phyloP scores from a whole-genome alignment of 768 basidiomycete species.

The Chalciporus chontae region DNA sequence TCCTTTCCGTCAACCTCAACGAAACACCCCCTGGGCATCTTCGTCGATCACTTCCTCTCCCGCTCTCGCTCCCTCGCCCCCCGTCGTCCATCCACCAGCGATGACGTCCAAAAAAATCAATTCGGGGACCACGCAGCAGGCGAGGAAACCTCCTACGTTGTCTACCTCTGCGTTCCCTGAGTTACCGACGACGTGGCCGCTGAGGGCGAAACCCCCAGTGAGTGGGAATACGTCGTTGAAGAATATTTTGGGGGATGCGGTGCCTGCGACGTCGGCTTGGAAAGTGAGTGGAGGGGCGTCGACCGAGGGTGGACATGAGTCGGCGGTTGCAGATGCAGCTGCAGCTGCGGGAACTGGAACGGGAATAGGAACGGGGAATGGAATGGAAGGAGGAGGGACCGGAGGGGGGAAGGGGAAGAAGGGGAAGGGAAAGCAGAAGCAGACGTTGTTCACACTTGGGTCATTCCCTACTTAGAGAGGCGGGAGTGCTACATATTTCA shows the following conservation, averaged over 20 bases:
- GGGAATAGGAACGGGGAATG: conserved; percentile 1
- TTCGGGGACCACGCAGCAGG: not conserved
- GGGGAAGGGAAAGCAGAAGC: conserved; percentile 79
- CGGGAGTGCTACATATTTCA: too few species aligned
- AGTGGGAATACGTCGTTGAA: conserved; percentile 64
- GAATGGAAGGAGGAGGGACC: conserved; percentile 23
- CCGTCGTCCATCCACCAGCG: not conserved
- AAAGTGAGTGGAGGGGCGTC: conserved; percentile 4
- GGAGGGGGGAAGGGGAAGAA: conserved; percentile 57
- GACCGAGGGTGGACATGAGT: not conserved
- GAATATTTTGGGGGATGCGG: conserved; percentile 46
- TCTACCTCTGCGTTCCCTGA: conserved; percentile 65
- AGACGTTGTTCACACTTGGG: conserved; percentile 72
- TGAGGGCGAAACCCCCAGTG: conserved; percentile 44
- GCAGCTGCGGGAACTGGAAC: too few species aligned
- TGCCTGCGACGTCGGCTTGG: conserved; percentile 34
- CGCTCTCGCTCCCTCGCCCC: not conserved
- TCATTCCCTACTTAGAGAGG: conserved; percentile 38
- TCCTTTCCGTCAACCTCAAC: conserved; percentile 41
- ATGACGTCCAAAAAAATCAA: conserved; percentile 12
- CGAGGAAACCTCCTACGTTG: conserved; percentile 37
- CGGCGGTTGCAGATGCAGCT: not conserved
- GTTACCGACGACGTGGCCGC: conserved; percentile 46
- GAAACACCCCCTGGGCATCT: conserved; percentile 58
- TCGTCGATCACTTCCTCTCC: not conserved